phyloP scores from a whole-genome alignment of 805 yeast genomes.

The Yamadazyma olivae region DNA sequence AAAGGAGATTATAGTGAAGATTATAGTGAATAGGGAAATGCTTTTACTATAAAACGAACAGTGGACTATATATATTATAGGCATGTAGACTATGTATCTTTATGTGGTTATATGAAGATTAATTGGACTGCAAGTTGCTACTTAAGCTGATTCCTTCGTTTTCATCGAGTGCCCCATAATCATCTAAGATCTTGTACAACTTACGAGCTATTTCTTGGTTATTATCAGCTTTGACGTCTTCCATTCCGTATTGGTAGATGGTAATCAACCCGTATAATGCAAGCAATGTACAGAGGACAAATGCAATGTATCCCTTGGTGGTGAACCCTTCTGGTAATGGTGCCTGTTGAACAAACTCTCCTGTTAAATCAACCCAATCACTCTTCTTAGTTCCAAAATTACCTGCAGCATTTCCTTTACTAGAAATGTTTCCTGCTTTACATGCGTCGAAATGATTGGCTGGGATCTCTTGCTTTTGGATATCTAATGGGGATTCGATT shows the following conservation, averaged over 20 bases:
- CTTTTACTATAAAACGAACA: no score
- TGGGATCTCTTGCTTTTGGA: constrained; percentile 48
- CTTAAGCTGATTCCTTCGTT: constrained; percentile 12
- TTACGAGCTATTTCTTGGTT: constrained; percentile 38
- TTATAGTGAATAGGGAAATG: no score
- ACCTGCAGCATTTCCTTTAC: constrained; percentile 70
- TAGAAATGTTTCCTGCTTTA: constrained; percentile 40
- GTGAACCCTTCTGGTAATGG: constrained; percentile 76
- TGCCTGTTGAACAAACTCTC: constrained; percentile 56
- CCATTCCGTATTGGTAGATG: constrained; percentile 63
- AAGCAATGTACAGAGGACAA: constrained; percentile 48
- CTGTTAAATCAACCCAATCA: constrained; percentile 52
- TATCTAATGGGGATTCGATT: constrained; percentile 76
- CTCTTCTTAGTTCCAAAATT: constrained; percentile 37
- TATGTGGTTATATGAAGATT: background rate
- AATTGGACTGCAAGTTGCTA: constrained; percentile 2
- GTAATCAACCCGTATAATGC: constrained; percentile 61
- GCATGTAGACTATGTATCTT: no score
- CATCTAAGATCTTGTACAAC: constrained; percentile 27
- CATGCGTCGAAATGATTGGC: constrained; percentile 52
- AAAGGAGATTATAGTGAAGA: no score
- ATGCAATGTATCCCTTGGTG: constrained; percentile 63
- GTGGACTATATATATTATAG: no score
- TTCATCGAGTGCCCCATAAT: constrained; percentile 18
- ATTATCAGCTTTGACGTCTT: constrained; percentile 54